Base-by-base conservation (phyloP, 352 stramenopile species). In the Phytophthora capsici region DNA sequence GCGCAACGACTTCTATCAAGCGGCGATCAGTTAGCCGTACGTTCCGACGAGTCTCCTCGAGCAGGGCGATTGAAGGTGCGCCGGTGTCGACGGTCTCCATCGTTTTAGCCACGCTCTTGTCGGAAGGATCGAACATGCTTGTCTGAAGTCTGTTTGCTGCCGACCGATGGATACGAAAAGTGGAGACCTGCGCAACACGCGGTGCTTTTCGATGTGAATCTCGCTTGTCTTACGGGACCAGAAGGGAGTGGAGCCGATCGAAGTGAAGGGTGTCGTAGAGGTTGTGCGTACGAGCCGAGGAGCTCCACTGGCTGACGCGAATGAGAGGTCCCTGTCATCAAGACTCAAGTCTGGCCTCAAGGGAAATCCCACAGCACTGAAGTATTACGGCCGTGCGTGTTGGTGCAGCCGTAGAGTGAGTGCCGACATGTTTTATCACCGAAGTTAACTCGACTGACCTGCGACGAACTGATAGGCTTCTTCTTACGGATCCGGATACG, bases 1-100 rank as follows among this genome's bases (percentile, higher is more conserved):
- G 22, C 1, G 47, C 43, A 1, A 73, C 70, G 17, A 82, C 48
- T 38, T 82, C 74, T 14, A 44, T 38, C 17, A 82, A 50, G 10
- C 61, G 63, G 17, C 59, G 45, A 46, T 82, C 67, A 23, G 73
- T 76, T 13, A 63, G 57, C 1, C 74, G 74, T n/a, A 82, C 69
- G 22, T 75, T 62, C 17, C 73, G 69, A 23, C 69, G 65, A 34
- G 37, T 28, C 1, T 59, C 59, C 17, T 60, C 38, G 20, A 64
- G 60, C 20, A 68, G 43, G 32, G 71, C 63, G 14, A 77, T 41
- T 20, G 47, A 65, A 12, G 16, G 23, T 5, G 6, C 20, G 3
- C n/a, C 38, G 22, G 28, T 30, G 20, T 65, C 57, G 28, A 16
- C 19, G 5, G 25, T 46, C 23, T 52, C 19, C 46, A 37, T 46